These are phyloP conservation scores for Rhytidiadelphus loreus DNA, from an alignment of 225 moss, liverwort and hornwort genomes.

Conservation along the genomic window DNA sequence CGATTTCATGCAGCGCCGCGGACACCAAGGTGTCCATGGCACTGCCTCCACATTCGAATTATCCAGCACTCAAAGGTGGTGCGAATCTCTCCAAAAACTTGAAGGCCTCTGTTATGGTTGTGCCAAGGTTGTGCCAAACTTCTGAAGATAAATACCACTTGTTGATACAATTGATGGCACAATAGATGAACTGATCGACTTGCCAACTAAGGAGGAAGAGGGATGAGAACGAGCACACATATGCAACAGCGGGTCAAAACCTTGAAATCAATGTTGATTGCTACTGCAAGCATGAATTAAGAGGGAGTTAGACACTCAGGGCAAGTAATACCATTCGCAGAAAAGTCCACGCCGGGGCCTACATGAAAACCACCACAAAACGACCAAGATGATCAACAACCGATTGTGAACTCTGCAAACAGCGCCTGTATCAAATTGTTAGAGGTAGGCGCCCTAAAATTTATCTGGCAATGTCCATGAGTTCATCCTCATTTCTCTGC, in stretches of 20 bases:
- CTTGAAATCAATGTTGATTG: slow-evolving; percentile 35
- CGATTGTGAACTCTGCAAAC: not conserved
- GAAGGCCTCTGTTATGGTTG: no score
- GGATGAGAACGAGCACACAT: slow-evolving; percentile 62
- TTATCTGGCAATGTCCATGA: not conserved
- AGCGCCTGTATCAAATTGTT: not conserved
- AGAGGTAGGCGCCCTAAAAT: not conserved
- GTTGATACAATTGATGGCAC: not conserved
- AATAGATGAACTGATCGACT: not conserved
- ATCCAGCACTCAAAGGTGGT: not conserved
- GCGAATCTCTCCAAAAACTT: no score
- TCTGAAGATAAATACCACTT: not conserved
- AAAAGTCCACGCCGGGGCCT: slow-evolving; percentile 72
- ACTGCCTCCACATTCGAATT: not conserved
- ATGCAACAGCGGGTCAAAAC: slow-evolving; percentile 41
- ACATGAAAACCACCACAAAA: not conserved
- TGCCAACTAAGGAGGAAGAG: slow-evolving; percentile 73
- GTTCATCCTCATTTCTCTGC: not conserved
- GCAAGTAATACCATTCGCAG: slow-evolving; percentile 55
- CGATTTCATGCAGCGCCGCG: slow-evolving; percentile 78
- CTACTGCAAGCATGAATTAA: slow-evolving; percentile 65
- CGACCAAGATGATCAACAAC: not conserved
- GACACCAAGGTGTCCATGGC: slow-evolving; percentile 77
- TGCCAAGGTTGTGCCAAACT: not conserved
- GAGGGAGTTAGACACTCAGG: slow-evolving; percentile 60